These are phyloP conservation scores for Globisporangium rhizosaccharum DNA, from an alignment of 352 stramenopile genomes.

Conservation along the genomic window DNA sequence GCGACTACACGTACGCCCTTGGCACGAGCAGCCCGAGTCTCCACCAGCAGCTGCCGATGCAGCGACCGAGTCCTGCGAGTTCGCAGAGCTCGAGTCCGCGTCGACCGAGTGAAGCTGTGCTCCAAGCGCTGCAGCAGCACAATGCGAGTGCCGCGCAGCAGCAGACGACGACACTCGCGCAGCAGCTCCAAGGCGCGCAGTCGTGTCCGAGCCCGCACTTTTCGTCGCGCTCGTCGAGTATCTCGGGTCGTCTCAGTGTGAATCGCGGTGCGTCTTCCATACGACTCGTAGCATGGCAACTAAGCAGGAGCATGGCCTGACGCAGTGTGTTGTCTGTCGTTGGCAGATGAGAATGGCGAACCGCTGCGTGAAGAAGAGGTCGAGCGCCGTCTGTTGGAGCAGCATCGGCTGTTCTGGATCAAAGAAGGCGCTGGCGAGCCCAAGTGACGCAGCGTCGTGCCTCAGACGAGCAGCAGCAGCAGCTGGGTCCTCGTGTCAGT, in stretches of 20 bases:
- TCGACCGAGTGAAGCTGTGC: conserved; percentile 25
- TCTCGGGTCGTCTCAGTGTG: conserved; percentile 45
- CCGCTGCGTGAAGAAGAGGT: conserved; percentile 27
- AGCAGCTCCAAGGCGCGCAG: conserved; percentile 3
- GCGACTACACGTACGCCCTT: conserved; percentile 1
- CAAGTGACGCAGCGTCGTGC: conserved; percentile 3
- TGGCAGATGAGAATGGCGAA: conserved; percentile 10
- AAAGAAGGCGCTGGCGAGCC: conserved; percentile 38
- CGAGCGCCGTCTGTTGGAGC: conserved; percentile 48
- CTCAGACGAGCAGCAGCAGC: neutral
- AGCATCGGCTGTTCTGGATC: conserved; percentile 77
- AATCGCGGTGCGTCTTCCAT: conserved; percentile 28
- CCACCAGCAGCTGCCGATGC: neutral
- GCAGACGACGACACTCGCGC: conserved; percentile 12
- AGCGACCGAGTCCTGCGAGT: neutral
- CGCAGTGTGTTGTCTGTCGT: neutral
- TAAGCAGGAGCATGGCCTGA: too few relatives aligned
- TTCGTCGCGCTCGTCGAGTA: conserved; percentile 54
- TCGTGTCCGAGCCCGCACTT: conserved; percentile 59
- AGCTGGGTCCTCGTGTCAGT: too few relatives aligned
- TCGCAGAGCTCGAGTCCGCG: conserved; percentile 24
- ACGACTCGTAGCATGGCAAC: neutral
- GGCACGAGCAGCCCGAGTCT: neutral
- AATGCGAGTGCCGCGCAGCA: conserved; percentile 21
- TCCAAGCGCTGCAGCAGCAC: conserved; percentile 17